These are phyloP conservation scores for Cenchrus fungigraminus DNA, from an alignment of 176 grass and related monocot species.

Conservation along the genomic window DNA sequence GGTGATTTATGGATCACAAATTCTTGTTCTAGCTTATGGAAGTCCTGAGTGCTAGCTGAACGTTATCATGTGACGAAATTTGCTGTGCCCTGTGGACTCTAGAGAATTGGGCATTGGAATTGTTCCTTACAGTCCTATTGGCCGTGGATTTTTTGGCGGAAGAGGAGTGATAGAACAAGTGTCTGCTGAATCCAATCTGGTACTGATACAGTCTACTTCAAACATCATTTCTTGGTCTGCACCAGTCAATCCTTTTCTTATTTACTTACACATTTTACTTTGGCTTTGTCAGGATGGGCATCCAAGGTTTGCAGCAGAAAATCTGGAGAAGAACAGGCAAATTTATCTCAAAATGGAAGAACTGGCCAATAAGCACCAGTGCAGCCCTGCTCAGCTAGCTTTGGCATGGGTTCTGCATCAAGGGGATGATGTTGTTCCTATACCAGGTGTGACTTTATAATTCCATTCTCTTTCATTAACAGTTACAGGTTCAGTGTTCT, in stretches of 20 bases:
- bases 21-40: background rate
- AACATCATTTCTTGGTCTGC: background rate
- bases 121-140: constrained; percentile 84
- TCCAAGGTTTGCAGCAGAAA: constrained; percentile 60
- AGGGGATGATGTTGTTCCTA: constrained; percentile 77
- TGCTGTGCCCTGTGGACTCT: background rate
- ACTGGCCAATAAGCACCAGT: constrained; percentile 68
- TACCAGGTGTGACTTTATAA: constrained; percentile 53
- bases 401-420: constrained; percentile 80
- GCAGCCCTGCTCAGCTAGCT: constrained; percentile 68
- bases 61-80: background rate
- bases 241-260: background rate
- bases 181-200: constrained; percentile 60
- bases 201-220: constrained; percentile 24
- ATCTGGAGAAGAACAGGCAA: constrained; percentile 77
- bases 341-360: constrained; percentile 54
- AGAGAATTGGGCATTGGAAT: constrained; percentile 88
- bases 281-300: constrained; percentile 38
- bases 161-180: constrained; percentile 60
- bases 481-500: background rate
- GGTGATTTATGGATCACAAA: constrained; percentile 37
- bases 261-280: constrained; percentile 1
- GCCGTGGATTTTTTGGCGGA: constrained; percentile 71
- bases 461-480: background rate
- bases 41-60: background rate